Base-by-base conservation (phyloP, 768 basidiomycete species). In the Podaxis carcinomalis region DNA sequence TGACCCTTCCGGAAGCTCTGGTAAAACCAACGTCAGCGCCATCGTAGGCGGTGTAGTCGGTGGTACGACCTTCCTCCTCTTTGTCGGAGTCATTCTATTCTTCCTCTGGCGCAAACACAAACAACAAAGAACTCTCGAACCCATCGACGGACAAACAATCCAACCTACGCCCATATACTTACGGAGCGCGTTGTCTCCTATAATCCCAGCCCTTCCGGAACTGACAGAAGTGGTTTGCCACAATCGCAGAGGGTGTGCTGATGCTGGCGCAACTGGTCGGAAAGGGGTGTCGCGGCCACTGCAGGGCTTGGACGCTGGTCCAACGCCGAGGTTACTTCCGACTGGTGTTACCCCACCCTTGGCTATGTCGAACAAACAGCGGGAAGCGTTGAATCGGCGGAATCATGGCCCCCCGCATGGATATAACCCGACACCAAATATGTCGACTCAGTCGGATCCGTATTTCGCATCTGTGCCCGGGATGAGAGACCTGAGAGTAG, bases 391-490 rank as follows among this genome's bases (percentile, higher is more conserved):
- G 21, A 19, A 14, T 13, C 47, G 9, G 25, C 47, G 23, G 23
- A 14, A 32, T 7, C 39, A 40, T 1, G 9, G 47, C 19, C 46
- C 32, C n/a, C 23, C 47, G 36, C 55, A n/a, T 25, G 5, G 23
- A 42, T 3, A 42, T n/a, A 32, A 4, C 21, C 25, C 40, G 11
- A n/a, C 13, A 11, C n/a, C 7, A 28, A 32, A 16, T 3, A 0
- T 37, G 36, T 3, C 32, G 83, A 62, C 73, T 83, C 3, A 80
- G 80, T n/a, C 10, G 3, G 5, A 27, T 7, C 32, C 25, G 25
- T 23, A 19, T 21, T 21, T 39, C 9, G 13, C 42, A n/a, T 7
- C 37, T 19, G 21, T 19, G 2, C 14, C 39, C 7, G 19, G 19
- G 35, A 9, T 21, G 10, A 44, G 55, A 9, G 28, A 49, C 23